Conservation (phyloP, 208 protist genomes). For the Trypanosoma grayi region DNA sequence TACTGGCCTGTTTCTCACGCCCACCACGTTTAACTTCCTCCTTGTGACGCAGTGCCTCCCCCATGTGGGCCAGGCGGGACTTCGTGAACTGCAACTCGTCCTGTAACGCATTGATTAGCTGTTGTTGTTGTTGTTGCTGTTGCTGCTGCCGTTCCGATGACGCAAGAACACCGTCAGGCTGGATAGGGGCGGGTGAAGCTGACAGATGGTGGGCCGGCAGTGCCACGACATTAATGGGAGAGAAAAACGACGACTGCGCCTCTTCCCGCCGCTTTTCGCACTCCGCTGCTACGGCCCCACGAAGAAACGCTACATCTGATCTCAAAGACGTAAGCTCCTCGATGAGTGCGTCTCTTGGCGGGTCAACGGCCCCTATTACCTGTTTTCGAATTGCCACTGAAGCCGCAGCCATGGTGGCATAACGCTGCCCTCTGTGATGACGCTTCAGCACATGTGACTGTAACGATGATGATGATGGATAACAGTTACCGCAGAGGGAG, state of each 20-base stretch:
- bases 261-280: neutral
- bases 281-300: neutral
- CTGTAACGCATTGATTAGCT: constrained; percentile 17
- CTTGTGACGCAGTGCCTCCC: constrained; percentile 6
- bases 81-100: constrained; percentile 18
- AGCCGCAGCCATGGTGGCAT: constrained; percentile 34
- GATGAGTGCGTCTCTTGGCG: neutral
- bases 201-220: constrained; percentile 8
- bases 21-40: neutral
- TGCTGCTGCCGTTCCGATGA: neutral
- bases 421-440: constrained; percentile 38
- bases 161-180: neutral
- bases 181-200: neutral
- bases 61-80: constrained; percentile 21
- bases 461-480: constrained; percentile 53
- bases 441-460: constrained; percentile 72
- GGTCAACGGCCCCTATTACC: neutral
- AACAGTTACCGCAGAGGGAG: constrained; percentile 60
- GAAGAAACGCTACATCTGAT: constrained; percentile 12
- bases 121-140: constrained; percentile 6
- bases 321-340: constrained; percentile 18
- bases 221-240: constrained; percentile 12
- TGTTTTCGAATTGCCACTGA: constrained; percentile 17
- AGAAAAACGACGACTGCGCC: neutral
- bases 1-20: neutral